A percentile compares a stretch with the other conserved stretches of the same genome.
These are phyloP conservation scores for Tylopilus orsonianus DNA, from an alignment of 1,284 basidiomycete species.

Conservation along the genomic window DNA sequence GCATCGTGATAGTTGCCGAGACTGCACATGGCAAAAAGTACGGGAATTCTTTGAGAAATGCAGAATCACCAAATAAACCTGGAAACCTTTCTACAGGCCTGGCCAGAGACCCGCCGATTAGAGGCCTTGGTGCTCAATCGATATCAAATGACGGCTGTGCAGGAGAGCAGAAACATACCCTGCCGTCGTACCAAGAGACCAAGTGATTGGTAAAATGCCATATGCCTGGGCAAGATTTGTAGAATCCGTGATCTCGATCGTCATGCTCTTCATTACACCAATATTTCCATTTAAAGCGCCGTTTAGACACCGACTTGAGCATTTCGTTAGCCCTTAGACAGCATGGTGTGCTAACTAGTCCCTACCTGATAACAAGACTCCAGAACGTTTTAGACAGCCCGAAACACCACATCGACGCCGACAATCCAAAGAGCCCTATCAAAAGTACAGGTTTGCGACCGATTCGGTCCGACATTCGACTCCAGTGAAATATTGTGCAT, in stretches of 20 bases:
- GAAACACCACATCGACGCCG: slow-evolving; percentile 60
- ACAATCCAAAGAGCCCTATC: slow-evolving; percentile 55
- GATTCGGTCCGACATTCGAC: slow-evolving; percentile 59
- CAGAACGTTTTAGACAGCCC: slow-evolving; percentile 63
- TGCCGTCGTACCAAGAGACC: slow-evolving; percentile 43
- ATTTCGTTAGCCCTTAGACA: background rate
- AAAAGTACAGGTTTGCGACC: slow-evolving; percentile 68
- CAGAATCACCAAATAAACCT: slow-evolving; percentile 43
- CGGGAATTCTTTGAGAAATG: slow-evolving; percentile 59
- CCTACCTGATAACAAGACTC: slow-evolving; percentile 52
- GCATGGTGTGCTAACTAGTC: background rate
- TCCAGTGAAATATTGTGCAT: slow-evolving; percentile 64
- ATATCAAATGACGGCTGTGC: background rate
- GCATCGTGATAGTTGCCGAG: slow-evolving; percentile 47
- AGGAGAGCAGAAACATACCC: slow-evolving; percentile 36
- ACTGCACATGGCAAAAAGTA: slow-evolving; percentile 68
- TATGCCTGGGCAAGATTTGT: slow-evolving; percentile 39
- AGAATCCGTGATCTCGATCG: background rate
- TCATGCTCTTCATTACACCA: no score
- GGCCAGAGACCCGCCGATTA: slow-evolving; percentile 62
- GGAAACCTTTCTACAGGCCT: slow-evolving; percentile 62
- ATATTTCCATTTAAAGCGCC: slow-evolving; percentile 37
- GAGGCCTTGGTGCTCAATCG: slow-evolving; percentile 41
- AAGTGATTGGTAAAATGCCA: slow-evolving; percentile 44
- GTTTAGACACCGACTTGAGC: slow-evolving; percentile 35